These are phyloP conservation scores for Candida gigantensis DNA, from an alignment of 1,139 yeast genomes.

Conservation along the genomic window DNA sequence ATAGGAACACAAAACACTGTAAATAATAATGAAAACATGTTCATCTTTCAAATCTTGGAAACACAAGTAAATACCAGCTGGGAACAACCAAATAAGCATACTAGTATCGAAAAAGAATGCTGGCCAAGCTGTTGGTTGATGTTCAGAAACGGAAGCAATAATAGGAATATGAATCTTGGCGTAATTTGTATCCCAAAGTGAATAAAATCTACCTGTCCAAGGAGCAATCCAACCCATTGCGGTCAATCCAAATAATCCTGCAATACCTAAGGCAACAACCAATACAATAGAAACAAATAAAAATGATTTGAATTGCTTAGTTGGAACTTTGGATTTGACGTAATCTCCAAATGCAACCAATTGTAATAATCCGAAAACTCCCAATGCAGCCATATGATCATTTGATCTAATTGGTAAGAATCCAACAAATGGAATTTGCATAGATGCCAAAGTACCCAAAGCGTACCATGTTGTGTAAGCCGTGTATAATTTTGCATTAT, in stretches of 20 bases:
- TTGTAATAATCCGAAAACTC: slow-evolving; percentile 94
- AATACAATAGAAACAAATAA: slow-evolving; percentile 60
- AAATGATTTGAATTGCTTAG: slow-evolving; percentile 73
- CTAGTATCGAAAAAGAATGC: slow-evolving; percentile 93
- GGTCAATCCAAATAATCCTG: slow-evolving; percentile 76
- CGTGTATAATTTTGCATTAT: slow-evolving; percentile 76
- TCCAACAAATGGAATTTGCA: slow-evolving; percentile 99
- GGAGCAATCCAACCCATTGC: slow-evolving; percentile 95
- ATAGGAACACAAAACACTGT: slow-evolving; percentile 88
- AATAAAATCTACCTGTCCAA: slow-evolving; percentile 99
- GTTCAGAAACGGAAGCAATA: slow-evolving; percentile 98
- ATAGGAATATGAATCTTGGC: slow-evolving; percentile 98
- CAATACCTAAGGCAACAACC: slow-evolving; percentile 62
- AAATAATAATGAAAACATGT: slow-evolving; percentile 89
- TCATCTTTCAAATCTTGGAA: slow-evolving; percentile 90
- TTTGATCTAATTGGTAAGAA: slow-evolving; percentile 94
- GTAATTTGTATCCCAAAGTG: slow-evolving; percentile 96
- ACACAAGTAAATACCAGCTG: slow-evolving; percentile 90
- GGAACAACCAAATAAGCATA: slow-evolving; percentile 96
- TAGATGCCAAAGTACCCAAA: slow-evolving; percentile 92
- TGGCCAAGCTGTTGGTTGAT: slow-evolving; percentile 99
- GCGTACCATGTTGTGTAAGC: slow-evolving; percentile 97
- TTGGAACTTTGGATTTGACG: slow-evolving; percentile 70
- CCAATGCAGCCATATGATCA: slow-evolving; percentile 98
- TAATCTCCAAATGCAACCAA: slow-evolving; percentile 86